Evolutionary conservation across 768 basidiomycete species (phyloP), one percentile per base, ranked within the genome.

Genomic region (Gloeophyllum trabeum): DNA sequence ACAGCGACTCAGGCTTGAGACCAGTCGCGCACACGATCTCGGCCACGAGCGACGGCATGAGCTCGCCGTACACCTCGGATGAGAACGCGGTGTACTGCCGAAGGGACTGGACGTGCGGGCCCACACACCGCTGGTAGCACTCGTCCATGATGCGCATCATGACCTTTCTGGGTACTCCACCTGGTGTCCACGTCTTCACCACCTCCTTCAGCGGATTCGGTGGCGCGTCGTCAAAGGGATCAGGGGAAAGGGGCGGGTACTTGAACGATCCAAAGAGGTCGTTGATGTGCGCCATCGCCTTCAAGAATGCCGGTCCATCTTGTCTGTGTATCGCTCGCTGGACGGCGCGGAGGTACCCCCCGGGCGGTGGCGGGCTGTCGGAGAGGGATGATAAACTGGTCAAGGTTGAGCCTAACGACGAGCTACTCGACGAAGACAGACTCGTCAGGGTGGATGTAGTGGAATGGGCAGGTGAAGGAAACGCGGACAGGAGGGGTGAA

Each of bases 91-190:
- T 74, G 58, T 97, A 93, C 50, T 80, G 75, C 53, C 73, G 80
- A 42, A 98, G 70, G 43, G 71, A 73, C 41, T 76, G 75, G n/a
- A 92, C 76, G 51, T 86, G 77, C 0, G 96, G 96, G 4, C 93
- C 93, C 1, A 97, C 92, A 14, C 79, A 77, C 21, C 96, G 77
- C 54, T 97, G 90, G 54, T 99, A 98, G 26, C 81, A 86, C 65
- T 97, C 91, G 35, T 92, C 90, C 41, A 86, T 69, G 38, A 94
- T 73, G 32, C 82, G 79, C 64, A 79, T 70, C 44, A 84, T 65
- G 2, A 92, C 73, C 24, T 73, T 69, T 37, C 76, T 66, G 0
- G 79, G 83, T 21, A 92, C 55, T 3, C 75, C 78, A 1, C 52
- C 62, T 16, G 62, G 51, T 0, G 60, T 61, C 81, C 81, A 85